Percentiles rank a stretch among this genome's conserved stretches.
These are phyloP conservation scores for Penicillium sp. DNA, from an alignment of 2,329 filamentous ascomycete genomes.

Conservation along the genomic window DNA sequence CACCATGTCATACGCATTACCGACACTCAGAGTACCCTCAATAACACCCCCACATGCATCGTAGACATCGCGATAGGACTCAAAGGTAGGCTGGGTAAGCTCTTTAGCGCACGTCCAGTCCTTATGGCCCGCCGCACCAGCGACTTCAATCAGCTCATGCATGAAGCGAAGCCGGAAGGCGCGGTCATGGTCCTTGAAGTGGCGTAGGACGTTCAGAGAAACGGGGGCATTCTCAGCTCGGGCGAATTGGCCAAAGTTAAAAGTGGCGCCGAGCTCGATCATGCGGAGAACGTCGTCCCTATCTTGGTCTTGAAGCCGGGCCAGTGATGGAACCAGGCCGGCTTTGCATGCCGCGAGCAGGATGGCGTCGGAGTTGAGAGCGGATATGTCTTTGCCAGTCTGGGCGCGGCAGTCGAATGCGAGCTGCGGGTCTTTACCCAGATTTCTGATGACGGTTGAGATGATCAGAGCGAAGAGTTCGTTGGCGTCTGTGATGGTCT, in stretches of 20 bases:
- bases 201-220: constrained; percentile 7
- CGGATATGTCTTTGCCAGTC: constrained; percentile 12
- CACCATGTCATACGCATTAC: constrained; percentile 16
- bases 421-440: constrained; percentile 17
- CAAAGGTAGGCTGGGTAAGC: constrained; percentile 14
- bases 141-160: constrained; percentile 16
- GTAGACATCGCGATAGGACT: constrained; percentile 16
- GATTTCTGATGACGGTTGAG: constrained; percentile 15
- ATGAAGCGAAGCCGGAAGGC: constrained; percentile 18
- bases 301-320: constrained; percentile 1
- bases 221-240: constrained; percentile 16
- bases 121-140: constrained; percentile 17
- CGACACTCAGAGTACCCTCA: constrained; percentile 2
- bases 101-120: constrained; percentile 16
- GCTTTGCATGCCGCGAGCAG: constrained; percentile 12
- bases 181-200: constrained; percentile 3
- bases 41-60: constrained; percentile 18
- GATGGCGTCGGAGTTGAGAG: constrained; percentile 15
- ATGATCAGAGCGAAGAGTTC: constrained; percentile 14
- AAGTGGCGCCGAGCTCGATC: constrained; percentile 13
- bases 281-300: constrained; percentile 7
- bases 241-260: constrained; percentile 19
- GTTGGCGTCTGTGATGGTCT: constrained; percentile 4
- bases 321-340: constrained; percentile 9
- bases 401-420: constrained; percentile 9